Conservation (phyloP, 768 basidiomycete species). For the Mrakia hoshinonis region DNA sequence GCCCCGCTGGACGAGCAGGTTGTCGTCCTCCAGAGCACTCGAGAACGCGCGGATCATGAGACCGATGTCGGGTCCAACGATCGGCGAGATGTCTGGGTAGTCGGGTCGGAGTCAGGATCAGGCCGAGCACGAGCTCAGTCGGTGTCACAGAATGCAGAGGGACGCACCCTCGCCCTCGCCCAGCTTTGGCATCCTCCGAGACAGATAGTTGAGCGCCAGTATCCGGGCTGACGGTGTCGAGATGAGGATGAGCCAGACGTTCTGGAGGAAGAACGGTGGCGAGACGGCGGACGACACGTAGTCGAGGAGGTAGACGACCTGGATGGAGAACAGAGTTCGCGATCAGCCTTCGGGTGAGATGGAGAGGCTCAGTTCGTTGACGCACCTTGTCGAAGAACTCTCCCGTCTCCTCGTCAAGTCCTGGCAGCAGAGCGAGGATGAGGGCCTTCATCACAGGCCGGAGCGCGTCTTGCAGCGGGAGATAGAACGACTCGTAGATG, state of each 20-base stretch:
- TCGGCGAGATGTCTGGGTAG: constrained; percentile 52
- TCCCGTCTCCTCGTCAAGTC: constrained; percentile 92
- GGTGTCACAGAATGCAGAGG: not conserved
- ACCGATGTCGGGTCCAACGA: constrained; percentile 78
- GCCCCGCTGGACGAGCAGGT: constrained; percentile 76
- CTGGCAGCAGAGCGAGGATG: constrained; percentile 84
- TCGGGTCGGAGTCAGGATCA: no score
- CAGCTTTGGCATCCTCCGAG: constrained; percentile 64
- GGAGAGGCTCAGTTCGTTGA: not conserved
- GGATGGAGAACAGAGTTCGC: not conserved
- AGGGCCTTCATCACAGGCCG: constrained; percentile 91
- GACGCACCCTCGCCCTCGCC: constrained; percentile 18
- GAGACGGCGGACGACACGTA: constrained; percentile 74
- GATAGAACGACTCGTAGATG: constrained; percentile 85
- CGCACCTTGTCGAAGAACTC: constrained; percentile 72
- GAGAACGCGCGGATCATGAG: constrained; percentile 90
- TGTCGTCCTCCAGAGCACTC: constrained; percentile 84
- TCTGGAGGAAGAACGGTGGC: constrained; percentile 85
- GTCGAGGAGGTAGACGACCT: constrained; percentile 75
- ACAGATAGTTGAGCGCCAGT: constrained; percentile 77
- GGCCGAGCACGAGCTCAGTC: no score
- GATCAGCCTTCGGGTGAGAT: not conserved
- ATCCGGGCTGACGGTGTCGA: constrained; percentile 78
- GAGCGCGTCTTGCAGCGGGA: constrained; percentile 69
- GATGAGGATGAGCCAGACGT: constrained; percentile 85